Evolutionary conservation across 495 filamentous ascomycete species (phyloP).

Genomic region (Xylaria venustula): DNA sequence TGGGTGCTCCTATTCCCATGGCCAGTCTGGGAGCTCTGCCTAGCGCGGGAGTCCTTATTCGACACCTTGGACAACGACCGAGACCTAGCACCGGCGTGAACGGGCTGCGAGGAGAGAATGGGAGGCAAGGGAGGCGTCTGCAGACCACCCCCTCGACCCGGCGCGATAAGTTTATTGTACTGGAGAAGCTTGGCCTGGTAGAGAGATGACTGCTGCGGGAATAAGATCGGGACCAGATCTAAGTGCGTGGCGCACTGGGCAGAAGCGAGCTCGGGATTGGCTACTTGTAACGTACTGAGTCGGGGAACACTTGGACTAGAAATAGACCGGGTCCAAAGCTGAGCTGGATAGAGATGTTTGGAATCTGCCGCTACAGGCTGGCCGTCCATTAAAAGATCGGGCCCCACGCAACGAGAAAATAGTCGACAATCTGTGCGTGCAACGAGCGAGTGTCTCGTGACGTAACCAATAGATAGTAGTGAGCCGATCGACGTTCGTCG

Average conservation of each 20-base stretch:
- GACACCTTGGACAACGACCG: slow-evolving; percentile 53
- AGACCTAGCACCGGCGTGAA: slow-evolving; percentile 47
- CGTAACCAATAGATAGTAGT: slow-evolving; percentile 3
- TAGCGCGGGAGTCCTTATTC: slow-evolving; percentile 44
- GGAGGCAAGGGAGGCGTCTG: slow-evolving; percentile 48
- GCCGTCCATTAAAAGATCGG: slow-evolving; percentile 49
- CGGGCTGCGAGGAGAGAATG: slow-evolving; percentile 43
- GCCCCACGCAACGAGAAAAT: slow-evolving; percentile 28
- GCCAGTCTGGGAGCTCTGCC: slow-evolving; percentile 47
- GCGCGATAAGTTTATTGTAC: slow-evolving; percentile 55
- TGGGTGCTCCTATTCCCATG: slow-evolving; percentile 58
- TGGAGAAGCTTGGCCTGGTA: slow-evolving; percentile 53
- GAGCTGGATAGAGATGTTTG: slow-evolving; percentile 48
- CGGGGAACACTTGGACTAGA: slow-evolving; percentile 29
- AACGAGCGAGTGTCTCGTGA: slow-evolving; percentile 23
- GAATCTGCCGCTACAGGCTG: slow-evolving; percentile 50
- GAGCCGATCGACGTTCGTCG: background rate
- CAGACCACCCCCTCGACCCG: slow-evolving; percentile 47
- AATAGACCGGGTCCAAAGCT: slow-evolving; percentile 38
- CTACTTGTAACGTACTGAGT: slow-evolving; percentile 21
- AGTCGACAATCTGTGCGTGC: slow-evolving; percentile 16
- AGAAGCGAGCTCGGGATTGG: slow-evolving; percentile 15
- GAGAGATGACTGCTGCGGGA: slow-evolving; percentile 49
- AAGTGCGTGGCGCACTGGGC: slow-evolving; percentile 38
- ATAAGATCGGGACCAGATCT: slow-evolving; percentile 46